Base-by-base conservation (phyloP, 768 basidiomycete species). In the Podaxis sp. region DNA sequence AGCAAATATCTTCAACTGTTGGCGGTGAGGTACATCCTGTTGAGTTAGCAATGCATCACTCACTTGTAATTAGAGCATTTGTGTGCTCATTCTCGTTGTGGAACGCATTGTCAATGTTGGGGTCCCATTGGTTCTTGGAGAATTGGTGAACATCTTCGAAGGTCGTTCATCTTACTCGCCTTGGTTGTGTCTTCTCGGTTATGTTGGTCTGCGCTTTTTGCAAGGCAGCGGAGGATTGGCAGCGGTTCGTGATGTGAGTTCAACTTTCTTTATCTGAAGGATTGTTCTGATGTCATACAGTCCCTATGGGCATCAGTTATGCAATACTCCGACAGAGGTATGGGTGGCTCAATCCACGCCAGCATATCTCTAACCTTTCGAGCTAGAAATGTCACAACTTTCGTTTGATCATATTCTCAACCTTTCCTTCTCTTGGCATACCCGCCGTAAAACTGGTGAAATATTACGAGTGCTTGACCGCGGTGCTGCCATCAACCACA, bases 341-440 rank as follows among this genome's bases (percentile, higher is more conserved):
- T 63, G 76, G 69, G 49, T 3, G 59, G 19, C 9, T 13, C 40
- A 24, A 29, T 47, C 24, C 29, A 47, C 17, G 9, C 19, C 41
- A 11, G 17, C 47, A 36, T 25, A 55, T 46, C 19, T 55, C 50
- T 36, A 47, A 53, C 22, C 19, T 58, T 4, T 63, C 37, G 33
- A 56, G 25, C 17, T 66, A 88, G 91, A 93, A 74, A 95, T 96
- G 93, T 89, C 89, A 1, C 82, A 87, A 68, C 78, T 95, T 57
- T 90, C 93, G 9, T 93, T 91, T 75, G 85, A 94, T 63, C 95
- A 96, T 69, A 75, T 97, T 2, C 80, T 98, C 9, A 91, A 93
- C 64, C 84, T 98, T 3, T 92, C 91, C 1, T 87, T 95, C 65
- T 83, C 89, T 4, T 94, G 89, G 83, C 93, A 90, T 71, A 90